Evolutionary conservation across 148 eudicot species (phyloP).

Genomic region (Silene conica): DNA sequence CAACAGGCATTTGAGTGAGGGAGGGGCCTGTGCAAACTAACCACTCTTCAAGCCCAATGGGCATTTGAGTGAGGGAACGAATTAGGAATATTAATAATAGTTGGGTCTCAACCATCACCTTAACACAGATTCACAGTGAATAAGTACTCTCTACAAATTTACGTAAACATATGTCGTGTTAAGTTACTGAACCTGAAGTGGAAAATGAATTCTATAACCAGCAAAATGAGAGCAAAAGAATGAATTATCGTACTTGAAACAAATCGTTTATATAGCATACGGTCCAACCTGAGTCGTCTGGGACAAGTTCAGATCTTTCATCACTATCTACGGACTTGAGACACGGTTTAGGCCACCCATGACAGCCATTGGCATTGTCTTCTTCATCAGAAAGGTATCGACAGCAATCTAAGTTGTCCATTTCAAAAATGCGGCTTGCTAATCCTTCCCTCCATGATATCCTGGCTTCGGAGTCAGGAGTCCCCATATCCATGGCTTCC

Average conservation of each 20-base stretch:
- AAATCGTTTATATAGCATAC: constrained; percentile 40
- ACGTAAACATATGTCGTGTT: neutral
- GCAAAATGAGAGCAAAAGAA: neutral
- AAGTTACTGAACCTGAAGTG: neutral
- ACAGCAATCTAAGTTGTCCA: constrained; percentile 66
- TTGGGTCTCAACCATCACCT: no score
- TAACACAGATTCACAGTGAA: no score
- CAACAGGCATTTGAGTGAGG: no score
- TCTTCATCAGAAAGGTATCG: constrained; percentile 71
- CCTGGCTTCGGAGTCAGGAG: constrained; percentile 36
- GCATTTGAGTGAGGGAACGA: no score
- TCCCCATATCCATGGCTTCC: constrained; percentile 25
- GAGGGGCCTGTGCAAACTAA: no score
- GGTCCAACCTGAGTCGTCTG: constrained; percentile 52
- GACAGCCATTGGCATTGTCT: constrained; percentile 22
- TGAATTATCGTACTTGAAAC: constrained; percentile 30
- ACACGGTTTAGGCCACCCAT: constrained; percentile 26
- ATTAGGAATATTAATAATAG: no score
- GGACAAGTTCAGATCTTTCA: constrained; percentile 37
- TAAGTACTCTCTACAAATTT: neutral
- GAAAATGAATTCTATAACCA: neutral
- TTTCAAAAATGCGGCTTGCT: constrained; percentile 41
- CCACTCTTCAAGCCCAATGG: no score
- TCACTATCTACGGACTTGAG: constrained; percentile 38
- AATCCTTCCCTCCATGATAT: constrained; percentile 72